A percentile compares a stretch with the other conserved stretches of the same genome.
Evolutionary conservation across 2,329 filamentous ascomycete species (phyloP).

Genomic region (Albophoma yamanashiensis): DNA sequence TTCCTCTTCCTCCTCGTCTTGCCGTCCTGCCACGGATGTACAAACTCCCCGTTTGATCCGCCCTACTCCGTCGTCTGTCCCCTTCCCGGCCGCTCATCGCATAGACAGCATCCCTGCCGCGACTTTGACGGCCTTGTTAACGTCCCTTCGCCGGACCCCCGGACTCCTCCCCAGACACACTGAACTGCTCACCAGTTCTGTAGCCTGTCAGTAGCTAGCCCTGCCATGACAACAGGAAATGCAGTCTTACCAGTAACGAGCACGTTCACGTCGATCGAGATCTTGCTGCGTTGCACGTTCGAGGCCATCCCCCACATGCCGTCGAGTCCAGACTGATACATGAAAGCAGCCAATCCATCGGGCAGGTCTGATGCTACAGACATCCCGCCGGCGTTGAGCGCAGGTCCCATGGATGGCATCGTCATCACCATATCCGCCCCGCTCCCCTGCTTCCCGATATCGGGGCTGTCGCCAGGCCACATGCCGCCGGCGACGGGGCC

Average conservation of each 20-base stretch:
- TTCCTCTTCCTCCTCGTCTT: background rate
- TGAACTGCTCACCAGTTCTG: slow-evolving; percentile 23
- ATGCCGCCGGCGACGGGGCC: background rate
- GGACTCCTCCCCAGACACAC: slow-evolving; percentile 29
- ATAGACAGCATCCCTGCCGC: slow-evolving; percentile 8
- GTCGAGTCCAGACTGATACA: slow-evolving; percentile 1
- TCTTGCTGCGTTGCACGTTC: slow-evolving; percentile 17
- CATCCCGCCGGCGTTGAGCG: background rate
- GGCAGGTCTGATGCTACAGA: background rate
- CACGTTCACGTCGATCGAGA: slow-evolving; percentile 23
- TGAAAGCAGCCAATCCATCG: background rate
- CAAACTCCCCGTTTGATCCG: background rate
- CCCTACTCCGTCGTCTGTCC: background rate
- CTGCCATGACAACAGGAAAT: background rate
- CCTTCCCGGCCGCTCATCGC: background rate
- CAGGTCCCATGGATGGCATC: background rate
- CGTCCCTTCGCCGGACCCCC: slow-evolving; percentile 25
- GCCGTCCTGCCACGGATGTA: background rate
- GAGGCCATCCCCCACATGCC: slow-evolving; percentile 5
- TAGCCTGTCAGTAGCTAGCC: background rate
- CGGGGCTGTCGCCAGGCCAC: slow-evolving; percentile 3
- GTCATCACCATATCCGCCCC: background rate
- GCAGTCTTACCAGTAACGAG: slow-evolving; percentile 21
- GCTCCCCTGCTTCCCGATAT: background rate
- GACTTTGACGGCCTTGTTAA: slow-evolving; percentile 20